Evolutionary conservation across 2,329 filamentous ascomycete genomes (phyloP).

Genomic region (Chaetomiaceae sp.): DNA sequence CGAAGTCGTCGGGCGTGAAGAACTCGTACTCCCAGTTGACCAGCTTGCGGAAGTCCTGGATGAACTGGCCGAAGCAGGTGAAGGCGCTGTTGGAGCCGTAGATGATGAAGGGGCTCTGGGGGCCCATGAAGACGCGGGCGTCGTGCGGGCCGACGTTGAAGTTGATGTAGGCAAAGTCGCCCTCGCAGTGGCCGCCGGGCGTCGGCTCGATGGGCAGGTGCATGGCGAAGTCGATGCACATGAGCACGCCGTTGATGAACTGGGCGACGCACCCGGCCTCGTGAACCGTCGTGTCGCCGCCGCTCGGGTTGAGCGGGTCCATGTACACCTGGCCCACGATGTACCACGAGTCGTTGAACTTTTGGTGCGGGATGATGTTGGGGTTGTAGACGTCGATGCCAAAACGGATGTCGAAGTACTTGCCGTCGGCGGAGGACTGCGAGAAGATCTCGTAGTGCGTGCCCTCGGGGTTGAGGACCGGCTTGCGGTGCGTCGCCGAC

Average conservation of each 20-base stretch:
- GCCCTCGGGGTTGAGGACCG: slow-evolving; percentile 1
- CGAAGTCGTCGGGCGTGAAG: slow-evolving; percentile 35
- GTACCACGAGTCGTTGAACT: slow-evolving; percentile 43
- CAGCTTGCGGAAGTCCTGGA: slow-evolving; percentile 49
- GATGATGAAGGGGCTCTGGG: slow-evolving; percentile 44
- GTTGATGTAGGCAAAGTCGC: slow-evolving; percentile 38
- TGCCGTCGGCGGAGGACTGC: slow-evolving; percentile 39
- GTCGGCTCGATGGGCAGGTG: slow-evolving; percentile 46
- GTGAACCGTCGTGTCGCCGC: slow-evolving; percentile 33
- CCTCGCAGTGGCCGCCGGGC: slow-evolving; percentile 40
- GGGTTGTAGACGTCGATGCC: slow-evolving; percentile 45
- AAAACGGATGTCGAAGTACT: slow-evolving; percentile 49
- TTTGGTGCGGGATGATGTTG: slow-evolving; percentile 54
- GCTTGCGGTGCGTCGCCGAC: neutral
- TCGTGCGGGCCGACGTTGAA: slow-evolving; percentile 53
- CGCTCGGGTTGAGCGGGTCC: slow-evolving; percentile 14
- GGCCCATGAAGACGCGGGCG: slow-evolving; percentile 54
- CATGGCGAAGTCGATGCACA: slow-evolving; percentile 39
- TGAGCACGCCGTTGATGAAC: slow-evolving; percentile 40
- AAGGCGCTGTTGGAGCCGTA: slow-evolving; percentile 53
- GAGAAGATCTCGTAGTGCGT: slow-evolving; percentile 43
- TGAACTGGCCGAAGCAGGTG: slow-evolving; percentile 55
- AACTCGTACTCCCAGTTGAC: slow-evolving; percentile 38
- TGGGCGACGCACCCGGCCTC: slow-evolving; percentile 36
- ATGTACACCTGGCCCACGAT: slow-evolving; percentile 46